Percentiles rank a stretch among this genome's conserved stretches.
Conservation (phyloP, 2,329 filamentous ascomycete species). For the Neophaeococcomyces aloes region DNA sequence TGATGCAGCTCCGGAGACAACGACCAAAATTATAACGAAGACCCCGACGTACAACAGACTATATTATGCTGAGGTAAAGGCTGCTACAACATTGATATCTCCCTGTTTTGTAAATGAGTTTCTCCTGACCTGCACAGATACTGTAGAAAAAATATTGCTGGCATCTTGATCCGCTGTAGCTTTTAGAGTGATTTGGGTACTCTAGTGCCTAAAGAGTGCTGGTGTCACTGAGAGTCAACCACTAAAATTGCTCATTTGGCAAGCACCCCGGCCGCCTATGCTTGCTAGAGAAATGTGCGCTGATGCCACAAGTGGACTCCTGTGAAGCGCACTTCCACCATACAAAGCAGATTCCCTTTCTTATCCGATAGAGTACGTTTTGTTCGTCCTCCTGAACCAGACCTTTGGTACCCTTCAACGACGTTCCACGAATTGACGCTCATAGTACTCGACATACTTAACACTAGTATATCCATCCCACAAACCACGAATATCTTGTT, state of each 20-base stretch:
- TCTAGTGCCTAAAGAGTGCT: not conserved
- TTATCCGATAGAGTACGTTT: not conserved
- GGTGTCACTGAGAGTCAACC: no score
- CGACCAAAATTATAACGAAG: no score
- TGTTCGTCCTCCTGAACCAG: conserved; percentile 3
- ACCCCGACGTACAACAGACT: no score
- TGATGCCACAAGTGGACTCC: not conserved
- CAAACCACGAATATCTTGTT: not conserved
- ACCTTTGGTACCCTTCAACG: conserved; percentile 5
- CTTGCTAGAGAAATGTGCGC: not conserved
- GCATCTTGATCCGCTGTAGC: no score
- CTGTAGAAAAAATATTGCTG: no score
- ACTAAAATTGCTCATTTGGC: no score
- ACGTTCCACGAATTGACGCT: conserved; percentile 6
- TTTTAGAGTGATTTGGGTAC: not conserved
- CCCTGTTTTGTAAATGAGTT: no score
- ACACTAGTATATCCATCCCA: not conserved
- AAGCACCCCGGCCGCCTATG: no score
- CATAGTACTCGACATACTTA: not conserved
- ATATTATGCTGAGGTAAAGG: no score
- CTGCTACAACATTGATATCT: no score
- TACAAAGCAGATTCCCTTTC: conserved; percentile 1
- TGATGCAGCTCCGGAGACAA: no score
- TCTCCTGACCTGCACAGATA: no score
- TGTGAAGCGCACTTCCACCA: not conserved